Evolutionary conservation across 192 early-diverging fungal genomes (phyloP).

Genomic region (Rhizoclosmatium sp.): DNA sequence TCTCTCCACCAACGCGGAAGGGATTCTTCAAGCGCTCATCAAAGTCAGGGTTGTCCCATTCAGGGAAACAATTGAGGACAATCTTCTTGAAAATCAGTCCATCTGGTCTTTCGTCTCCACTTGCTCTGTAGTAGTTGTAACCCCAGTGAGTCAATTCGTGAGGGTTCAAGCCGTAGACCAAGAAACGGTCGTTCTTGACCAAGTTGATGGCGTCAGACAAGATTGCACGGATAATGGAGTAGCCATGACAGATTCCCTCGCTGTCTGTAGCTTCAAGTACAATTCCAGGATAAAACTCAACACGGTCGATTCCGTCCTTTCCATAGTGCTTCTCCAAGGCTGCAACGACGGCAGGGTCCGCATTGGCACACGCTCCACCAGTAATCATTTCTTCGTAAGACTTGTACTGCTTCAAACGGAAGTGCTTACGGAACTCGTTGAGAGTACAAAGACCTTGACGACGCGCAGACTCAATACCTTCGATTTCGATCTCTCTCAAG

Average conservation of each 20-base stretch:
- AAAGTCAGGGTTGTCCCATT: neutral
- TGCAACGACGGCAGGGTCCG: slow-evolving; percentile 18
- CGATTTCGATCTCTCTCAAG: slow-evolving; percentile 50
- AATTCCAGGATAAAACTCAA: slow-evolving; percentile 60
- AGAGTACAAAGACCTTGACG: slow-evolving; percentile 54
- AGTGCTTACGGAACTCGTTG: slow-evolving; percentile 56
- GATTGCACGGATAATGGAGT: slow-evolving; percentile 55
- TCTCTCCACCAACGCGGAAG: neutral
- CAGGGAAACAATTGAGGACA: neutral
- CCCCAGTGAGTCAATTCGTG: slow-evolving; percentile 58
- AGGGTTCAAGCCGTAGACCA: slow-evolving; percentile 49
- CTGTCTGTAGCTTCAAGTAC: slow-evolving; percentile 51
- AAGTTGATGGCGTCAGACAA: slow-evolving; percentile 57
- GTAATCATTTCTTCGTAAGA: slow-evolving; percentile 47
- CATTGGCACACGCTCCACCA: slow-evolving; percentile 22
- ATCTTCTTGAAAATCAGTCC: slow-evolving; percentile 10
- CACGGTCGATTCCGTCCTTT: slow-evolving; percentile 42
- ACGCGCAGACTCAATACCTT: slow-evolving; percentile 53
- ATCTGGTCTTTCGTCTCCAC: neutral
- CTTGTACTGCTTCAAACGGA: slow-evolving; percentile 43
- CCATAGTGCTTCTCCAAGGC: slow-evolving; percentile 52
- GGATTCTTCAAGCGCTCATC: neutral
- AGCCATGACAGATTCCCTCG: slow-evolving; percentile 54
- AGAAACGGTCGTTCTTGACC: slow-evolving; percentile 60
- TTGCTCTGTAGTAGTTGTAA: slow-evolving; percentile 33